Conservation (phyloP, 495 filamentous ascomycete species). For the Neurospora sp. region DNA sequence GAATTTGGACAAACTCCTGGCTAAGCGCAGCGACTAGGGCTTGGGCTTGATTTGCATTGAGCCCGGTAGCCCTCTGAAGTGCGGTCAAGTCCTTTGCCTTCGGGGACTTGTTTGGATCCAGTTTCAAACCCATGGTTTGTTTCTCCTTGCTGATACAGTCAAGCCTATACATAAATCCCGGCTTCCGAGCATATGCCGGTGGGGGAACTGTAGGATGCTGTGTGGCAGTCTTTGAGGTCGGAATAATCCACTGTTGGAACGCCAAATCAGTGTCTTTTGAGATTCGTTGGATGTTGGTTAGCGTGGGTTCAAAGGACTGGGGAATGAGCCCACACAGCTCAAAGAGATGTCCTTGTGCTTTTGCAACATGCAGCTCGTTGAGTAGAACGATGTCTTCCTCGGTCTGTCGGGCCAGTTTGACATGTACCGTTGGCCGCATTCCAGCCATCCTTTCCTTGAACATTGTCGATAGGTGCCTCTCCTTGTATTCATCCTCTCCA, state of each 20-base stretch:
- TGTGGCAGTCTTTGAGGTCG: slow-evolving; percentile 18
- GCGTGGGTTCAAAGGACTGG: slow-evolving; percentile 21
- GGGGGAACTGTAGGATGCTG: slow-evolving; percentile 16
- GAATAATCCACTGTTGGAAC: slow-evolving; percentile 27
- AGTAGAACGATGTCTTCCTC: background rate
- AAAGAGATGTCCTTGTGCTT: slow-evolving; percentile 9
- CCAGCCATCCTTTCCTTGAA: background rate
- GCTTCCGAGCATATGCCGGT: slow-evolving; percentile 42
- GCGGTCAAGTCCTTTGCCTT: background rate
- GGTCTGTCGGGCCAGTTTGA: background rate
- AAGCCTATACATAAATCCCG: slow-evolving; percentile 45
- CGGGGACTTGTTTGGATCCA: background rate
- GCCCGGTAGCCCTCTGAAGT: slow-evolving; percentile 1
- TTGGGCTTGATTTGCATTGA: slow-evolving; percentile 10
- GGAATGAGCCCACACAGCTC: slow-evolving; percentile 22
- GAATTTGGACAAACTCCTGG: slow-evolving; percentile 51
- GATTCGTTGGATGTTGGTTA: slow-evolving; percentile 24
- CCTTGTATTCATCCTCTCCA: background rate
- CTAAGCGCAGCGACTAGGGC: slow-evolving; percentile 48
- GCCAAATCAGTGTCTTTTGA: slow-evolving; percentile 7
- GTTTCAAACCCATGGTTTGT: no score
- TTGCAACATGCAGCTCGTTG: background rate
- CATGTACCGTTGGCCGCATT: background rate
- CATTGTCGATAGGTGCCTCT: background rate
- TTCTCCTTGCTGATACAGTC: slow-evolving; percentile 27